Conservation (phyloP, 2,329 filamentous ascomycete species). For the Scedosporium dehoogii region DNA sequence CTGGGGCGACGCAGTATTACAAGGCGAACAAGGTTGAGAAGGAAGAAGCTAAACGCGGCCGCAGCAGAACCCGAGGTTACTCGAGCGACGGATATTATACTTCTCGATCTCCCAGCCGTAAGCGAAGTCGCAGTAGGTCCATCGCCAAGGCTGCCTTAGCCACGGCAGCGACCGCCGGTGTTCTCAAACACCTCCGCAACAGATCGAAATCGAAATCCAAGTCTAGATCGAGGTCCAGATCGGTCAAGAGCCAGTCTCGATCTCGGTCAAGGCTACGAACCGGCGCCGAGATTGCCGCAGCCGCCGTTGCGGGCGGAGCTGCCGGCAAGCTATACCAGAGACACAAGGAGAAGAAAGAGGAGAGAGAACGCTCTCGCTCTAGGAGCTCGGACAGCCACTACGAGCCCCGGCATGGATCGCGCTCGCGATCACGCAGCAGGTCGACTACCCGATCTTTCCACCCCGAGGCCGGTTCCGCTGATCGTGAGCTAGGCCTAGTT, state of each 20-base stretch:
- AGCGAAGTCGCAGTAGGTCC: constrained; percentile 36
- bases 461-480: constrained; percentile 42
- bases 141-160: constrained; percentile 48
- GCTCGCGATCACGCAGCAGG: constrained; percentile 33
- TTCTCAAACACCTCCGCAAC: constrained; percentile 47
- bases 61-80: constrained; percentile 37
- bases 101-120: constrained; percentile 30
- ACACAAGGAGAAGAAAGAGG: constrained; percentile 38
- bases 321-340: constrained; percentile 53
- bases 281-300: constrained; percentile 51
- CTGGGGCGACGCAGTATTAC: constrained; percentile 56
- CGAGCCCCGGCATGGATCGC: constrained; percentile 3
- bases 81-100: constrained; percentile 31
- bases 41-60: constrained; percentile 47
- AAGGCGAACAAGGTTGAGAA: constrained; percentile 50
- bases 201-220: background rate
- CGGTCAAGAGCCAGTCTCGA: constrained; percentile 21
- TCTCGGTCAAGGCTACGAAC: constrained; percentile 24
- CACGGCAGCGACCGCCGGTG: constrained; percentile 45
- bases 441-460: constrained; percentile 40
- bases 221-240: constrained; percentile 33
- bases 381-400: constrained; percentile 9
- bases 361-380: constrained; percentile 10
- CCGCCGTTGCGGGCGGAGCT: constrained; percentile 49
- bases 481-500: constrained; percentile 59